Conservation (phyloP, 2,329 filamentous ascomycete species). For the Fusarium humuli region DNA sequence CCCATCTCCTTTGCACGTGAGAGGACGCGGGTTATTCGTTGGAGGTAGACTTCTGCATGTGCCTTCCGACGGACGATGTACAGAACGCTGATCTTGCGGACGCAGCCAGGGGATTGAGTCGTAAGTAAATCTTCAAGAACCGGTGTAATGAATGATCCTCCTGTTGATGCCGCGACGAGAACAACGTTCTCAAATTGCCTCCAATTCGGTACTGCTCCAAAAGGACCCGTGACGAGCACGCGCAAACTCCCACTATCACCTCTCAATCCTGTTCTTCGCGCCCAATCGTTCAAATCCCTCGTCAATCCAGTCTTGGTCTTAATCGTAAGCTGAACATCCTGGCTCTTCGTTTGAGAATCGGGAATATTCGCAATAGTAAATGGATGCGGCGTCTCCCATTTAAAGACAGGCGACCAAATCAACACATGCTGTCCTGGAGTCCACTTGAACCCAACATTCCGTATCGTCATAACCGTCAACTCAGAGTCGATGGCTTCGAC, state of each 20-base stretch:
- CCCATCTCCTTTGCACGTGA: conserved; percentile 43
- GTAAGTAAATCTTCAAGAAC: conserved; percentile 39
- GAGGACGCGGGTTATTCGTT: conserved; percentile 22
- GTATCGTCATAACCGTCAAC: conserved; percentile 37
- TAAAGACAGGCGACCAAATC: conserved; percentile 43
- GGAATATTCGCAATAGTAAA: conserved; percentile 42
- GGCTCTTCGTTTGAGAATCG: background rate
- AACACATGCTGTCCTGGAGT: conserved; percentile 44
- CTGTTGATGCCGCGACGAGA: conserved; percentile 40
- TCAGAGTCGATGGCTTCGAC: conserved; percentile 38
- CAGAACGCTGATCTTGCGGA: conserved; percentile 40
- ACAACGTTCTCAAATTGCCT: conserved; percentile 43
- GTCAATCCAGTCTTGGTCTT: conserved; percentile 45
- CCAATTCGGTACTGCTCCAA: conserved; percentile 40
- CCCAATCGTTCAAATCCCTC: conserved; percentile 40
- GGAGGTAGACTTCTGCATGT: conserved; percentile 38
- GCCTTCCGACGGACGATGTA: conserved; percentile 38
- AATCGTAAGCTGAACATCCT: conserved; percentile 40
- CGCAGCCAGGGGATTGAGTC: conserved; percentile 34
- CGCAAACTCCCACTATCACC: conserved; percentile 30
- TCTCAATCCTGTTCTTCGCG: conserved; percentile 22
- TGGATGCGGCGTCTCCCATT: conserved; percentile 43
- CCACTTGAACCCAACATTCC: conserved; percentile 41
- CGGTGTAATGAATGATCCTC: conserved; percentile 43
- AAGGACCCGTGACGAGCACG: conserved; percentile 41